These are phyloP conservation scores for Yamadazyma atmosphaerica DNA, from an alignment of 1,139 yeast genomes.

Conservation along the genomic window DNA sequence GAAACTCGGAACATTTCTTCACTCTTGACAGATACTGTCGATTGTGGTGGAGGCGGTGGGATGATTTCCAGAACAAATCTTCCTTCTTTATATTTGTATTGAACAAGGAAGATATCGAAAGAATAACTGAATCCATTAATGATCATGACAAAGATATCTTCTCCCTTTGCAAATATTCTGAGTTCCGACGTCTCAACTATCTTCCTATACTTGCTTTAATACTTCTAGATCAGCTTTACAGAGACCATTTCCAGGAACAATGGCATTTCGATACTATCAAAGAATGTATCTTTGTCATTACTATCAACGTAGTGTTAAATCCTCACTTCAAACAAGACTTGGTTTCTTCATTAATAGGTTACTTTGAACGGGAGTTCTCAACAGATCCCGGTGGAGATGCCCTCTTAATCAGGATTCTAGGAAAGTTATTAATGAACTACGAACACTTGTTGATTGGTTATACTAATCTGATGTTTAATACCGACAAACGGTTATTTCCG, in stretches of 20 bases:
- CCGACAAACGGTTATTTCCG: too few relatives aligned
- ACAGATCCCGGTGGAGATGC: too few relatives aligned
- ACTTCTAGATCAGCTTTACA: not conserved
- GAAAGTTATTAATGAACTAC: not conserved
- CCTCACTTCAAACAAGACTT: not conserved
- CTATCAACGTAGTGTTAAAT: not conserved
- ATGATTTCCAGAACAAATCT: not conserved
- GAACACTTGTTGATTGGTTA: not conserved
- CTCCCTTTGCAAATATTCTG: not conserved
- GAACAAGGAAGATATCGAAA: too few relatives aligned
- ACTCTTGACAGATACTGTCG: not conserved
- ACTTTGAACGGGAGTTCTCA: not conserved
- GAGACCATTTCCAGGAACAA: too few relatives aligned
- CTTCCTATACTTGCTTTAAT: not conserved
- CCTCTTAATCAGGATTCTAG: not conserved
- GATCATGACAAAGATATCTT: not conserved
- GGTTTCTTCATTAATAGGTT: not conserved
- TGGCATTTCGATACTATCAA: not conserved
- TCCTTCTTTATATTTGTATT: not conserved
- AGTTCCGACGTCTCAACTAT: not conserved
- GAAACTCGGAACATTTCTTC: not conserved
- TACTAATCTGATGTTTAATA: too few relatives aligned
- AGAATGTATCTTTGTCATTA: not conserved
- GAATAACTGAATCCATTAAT: too few relatives aligned
- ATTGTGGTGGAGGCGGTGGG: not conserved